Evolutionary conservation across 352 stramenopile genomes (phyloP).

Genomic region (Paralagenidium karlingii): DNA sequence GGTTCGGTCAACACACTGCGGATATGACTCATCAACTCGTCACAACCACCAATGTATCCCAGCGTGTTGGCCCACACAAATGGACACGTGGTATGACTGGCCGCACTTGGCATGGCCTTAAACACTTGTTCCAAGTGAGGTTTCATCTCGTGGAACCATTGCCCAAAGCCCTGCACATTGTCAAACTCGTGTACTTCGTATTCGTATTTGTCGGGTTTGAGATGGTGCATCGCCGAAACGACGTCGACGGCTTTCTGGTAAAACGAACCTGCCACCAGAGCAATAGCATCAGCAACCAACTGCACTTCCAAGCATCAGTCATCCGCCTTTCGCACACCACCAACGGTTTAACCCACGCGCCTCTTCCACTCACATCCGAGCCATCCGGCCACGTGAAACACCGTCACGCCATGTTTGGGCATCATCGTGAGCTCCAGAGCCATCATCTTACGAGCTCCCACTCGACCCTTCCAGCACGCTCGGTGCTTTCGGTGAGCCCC

Average conservation of each 20-base stretch:
- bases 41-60: slow-evolving; percentile 51
- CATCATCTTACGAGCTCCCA: no score
- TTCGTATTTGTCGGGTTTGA: slow-evolving; percentile 39
- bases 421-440: no score
- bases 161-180: slow-evolving; percentile 38
- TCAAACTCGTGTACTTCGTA: slow-evolving; percentile 34
- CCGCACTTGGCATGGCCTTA: slow-evolving; percentile 19
- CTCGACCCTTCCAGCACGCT: no score
- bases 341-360: background rate
- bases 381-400: slow-evolving; percentile 65
- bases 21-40: slow-evolving; percentile 50
- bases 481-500: no score
- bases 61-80: slow-evolving; percentile 57
- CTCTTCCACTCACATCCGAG: slow-evolving; percentile 26
- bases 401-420: slow-evolving; percentile 10
- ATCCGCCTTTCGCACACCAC: background rate
- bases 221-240: slow-evolving; percentile 38
- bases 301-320: background rate
- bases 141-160: slow-evolving; percentile 29
- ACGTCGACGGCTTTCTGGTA: slow-evolving; percentile 53
- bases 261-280: slow-evolving; percentile 34
- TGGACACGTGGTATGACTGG: slow-evolving; percentile 49
- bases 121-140: slow-evolving; percentile 21
- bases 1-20: no score
- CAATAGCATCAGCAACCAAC: background rate